Base-by-base conservation (phyloP, 2,329 filamentous ascomycete species). In the Aspergillus pseudoglaucus region DNA sequence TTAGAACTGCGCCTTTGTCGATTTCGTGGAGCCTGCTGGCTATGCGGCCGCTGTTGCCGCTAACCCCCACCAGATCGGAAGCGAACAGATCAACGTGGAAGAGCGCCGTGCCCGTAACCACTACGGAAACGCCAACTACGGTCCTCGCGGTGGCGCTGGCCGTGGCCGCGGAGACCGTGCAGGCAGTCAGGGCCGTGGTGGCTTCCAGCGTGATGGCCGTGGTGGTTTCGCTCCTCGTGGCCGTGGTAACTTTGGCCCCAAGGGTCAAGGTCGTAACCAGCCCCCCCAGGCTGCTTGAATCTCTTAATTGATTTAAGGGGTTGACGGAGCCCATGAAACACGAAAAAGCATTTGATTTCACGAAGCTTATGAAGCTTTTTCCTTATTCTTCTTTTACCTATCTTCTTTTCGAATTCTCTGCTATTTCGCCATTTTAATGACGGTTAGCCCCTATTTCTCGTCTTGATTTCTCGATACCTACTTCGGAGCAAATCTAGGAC, bases 1-100 rank as follows among this genome's bases (percentile, higher is more conserved):
- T 23, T 64, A 95, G 91, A 96, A 93, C 78, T 96, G 90, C 64
- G 93, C 93, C 22, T 97, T 97, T 65, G 88, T 96, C 51, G 93
- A 98, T 69, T 98, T 93, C 70, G 86, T 84, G 64, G 87, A 85
- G 42, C 66, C 82, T 18, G 83, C 90, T 47, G 89, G 83, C 42
- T 96, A 95, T 72, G 81, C 88, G 67, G 85, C 87, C 53, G 93
- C 93, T 39, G 78, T 88, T 33, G 81, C 81, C 52, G 86, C 85
- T 58, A 97, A 94, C 74, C 91, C 91, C 32, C 89, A 95, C 72
- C 79, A 80, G 40, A 81, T 98, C 54, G 88, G 86, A 59, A 86
- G 83, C 58, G 86, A 95, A 69, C 84, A 82, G 61, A 85, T 98
- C 59, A 78, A 82, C 53, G 87, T 98, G 48, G 93, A 97, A 73